phyloP scores from a whole-genome alignment of 805 yeast species.

The Priceomyces medius region DNA sequence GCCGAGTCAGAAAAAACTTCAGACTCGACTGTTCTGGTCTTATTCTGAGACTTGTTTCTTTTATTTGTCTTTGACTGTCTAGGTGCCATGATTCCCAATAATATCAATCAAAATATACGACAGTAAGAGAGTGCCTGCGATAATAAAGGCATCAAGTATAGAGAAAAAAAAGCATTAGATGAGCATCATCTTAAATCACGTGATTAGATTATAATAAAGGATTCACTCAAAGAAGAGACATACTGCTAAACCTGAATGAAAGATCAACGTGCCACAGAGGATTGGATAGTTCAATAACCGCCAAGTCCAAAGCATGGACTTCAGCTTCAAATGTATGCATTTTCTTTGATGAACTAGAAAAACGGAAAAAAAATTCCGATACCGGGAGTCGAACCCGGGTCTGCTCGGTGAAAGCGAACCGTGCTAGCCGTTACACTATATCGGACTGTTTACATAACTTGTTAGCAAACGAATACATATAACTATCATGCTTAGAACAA shows the following conservation, averaged over 20 bases:
- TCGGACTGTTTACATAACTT: no score
- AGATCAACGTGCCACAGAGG: no score
- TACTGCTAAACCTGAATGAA: no score
- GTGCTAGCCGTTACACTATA: slow-evolving; percentile 55
- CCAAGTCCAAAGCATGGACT: no score
- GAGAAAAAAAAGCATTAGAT: background rate
- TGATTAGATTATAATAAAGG: no score
- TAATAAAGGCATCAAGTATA: background rate
- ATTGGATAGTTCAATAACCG: no score
- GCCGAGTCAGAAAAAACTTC: slow-evolving; percentile 64
- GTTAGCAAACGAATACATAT: no score
- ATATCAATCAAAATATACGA: background rate
- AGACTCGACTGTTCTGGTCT: slow-evolving; percentile 56
- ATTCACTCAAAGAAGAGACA: no score
- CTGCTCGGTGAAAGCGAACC: slow-evolving; percentile 55
- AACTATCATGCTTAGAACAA: no score
- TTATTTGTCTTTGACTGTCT: slow-evolving; percentile 61
- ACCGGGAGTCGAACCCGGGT: slow-evolving; percentile 87
- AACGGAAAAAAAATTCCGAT: slow-evolving; percentile 57
- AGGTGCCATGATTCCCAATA: slow-evolving; percentile 43
- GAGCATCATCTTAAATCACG: background rate
- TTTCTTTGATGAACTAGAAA: no score
- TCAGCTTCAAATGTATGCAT: no score
- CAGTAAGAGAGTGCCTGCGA: no score
- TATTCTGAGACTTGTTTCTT: slow-evolving; percentile 51